Conservation (phyloP, 1,284 basidiomycete species). For the Apiotrichum akiyoshidainum region DNA sequence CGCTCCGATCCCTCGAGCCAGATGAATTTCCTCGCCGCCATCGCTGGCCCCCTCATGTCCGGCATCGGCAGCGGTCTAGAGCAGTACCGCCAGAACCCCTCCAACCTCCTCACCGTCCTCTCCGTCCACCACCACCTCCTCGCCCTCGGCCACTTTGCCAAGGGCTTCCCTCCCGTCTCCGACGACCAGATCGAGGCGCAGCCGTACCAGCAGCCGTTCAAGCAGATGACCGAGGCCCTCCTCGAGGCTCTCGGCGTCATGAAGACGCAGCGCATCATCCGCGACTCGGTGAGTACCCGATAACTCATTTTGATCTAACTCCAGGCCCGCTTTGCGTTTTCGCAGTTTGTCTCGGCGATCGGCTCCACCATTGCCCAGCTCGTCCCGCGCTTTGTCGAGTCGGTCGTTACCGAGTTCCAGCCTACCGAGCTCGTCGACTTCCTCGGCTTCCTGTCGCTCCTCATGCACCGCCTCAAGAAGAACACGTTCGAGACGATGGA, state of each 20-base stretch:
- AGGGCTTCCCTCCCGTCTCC: constrained; percentile 91
- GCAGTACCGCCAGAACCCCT: constrained; percentile 38
- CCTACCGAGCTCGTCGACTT: constrained; percentile 91
- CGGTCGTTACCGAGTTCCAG: constrained; percentile 85
- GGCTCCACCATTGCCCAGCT: constrained; percentile 62
- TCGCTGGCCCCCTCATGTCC: constrained; percentile 76
- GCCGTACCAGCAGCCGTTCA: constrained; percentile 74
- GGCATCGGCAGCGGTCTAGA: constrained; percentile 70
- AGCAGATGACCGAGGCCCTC: constrained; percentile 82
- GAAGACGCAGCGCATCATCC: constrained; percentile 80
- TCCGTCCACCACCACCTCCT: constrained; percentile 94
- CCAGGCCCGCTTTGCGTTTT: constrained; percentile 82
- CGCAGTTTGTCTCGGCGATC: constrained; percentile 84
- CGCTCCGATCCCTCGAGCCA: constrained; percentile 67
- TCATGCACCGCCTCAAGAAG: constrained; percentile 82
- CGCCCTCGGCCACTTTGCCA: constrained; percentile 90
- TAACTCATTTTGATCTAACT: constrained; percentile 37
- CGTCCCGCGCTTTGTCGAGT: constrained; percentile 65
- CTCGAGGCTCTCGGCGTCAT: constrained; percentile 82
- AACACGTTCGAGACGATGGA: constrained; percentile 68
- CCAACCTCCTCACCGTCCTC: constrained; percentile 61
- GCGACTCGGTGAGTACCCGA: constrained; percentile 75
- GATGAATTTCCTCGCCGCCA: constrained; percentile 66
- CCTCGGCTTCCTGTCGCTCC: constrained; percentile 84
- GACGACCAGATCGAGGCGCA: constrained; percentile 68